Conservation (phyloP, 495 filamentous ascomycete species). For the Lasiosphaeris hirsuta region DNA sequence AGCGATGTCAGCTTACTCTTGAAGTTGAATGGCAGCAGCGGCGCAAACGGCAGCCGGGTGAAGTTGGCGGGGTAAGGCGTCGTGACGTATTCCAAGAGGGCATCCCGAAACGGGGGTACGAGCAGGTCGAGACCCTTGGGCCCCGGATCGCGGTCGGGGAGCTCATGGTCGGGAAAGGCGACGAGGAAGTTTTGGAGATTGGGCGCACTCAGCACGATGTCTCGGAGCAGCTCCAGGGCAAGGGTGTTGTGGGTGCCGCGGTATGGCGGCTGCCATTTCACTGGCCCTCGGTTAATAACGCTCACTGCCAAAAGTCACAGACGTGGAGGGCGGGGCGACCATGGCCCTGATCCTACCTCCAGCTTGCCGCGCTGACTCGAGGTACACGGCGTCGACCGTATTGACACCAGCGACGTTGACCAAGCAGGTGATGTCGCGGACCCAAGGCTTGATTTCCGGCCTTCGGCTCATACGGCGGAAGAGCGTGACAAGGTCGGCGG, state of each 20-base stretch:
- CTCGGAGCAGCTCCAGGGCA: constrained; percentile 22
- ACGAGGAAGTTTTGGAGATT: constrained; percentile 27
- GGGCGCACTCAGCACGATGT: constrained; percentile 20
- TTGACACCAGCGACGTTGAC: constrained; percentile 21
- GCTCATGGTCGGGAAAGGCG: constrained; percentile 28
- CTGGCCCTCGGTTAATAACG: constrained; percentile 20
- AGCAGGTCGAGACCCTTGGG: constrained; percentile 11
- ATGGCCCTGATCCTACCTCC: constrained; percentile 21
- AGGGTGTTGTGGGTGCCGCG: constrained; percentile 8
- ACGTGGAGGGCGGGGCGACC: constrained; percentile 1
- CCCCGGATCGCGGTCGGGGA: constrained; percentile 1
- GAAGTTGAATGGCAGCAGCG: constrained; percentile 17
- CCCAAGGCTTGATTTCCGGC: constrained; percentile 27
- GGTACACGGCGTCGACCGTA: constrained; percentile 15
- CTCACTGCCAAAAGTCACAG: not conserved
- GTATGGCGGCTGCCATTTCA: constrained; percentile 12
- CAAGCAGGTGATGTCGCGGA: constrained; percentile 29
- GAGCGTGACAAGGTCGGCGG: constrained; percentile 21
- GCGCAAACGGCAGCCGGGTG: constrained; percentile 9
- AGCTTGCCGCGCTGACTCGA: constrained; percentile 22
- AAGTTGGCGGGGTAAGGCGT: not conserved
- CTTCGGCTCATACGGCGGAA: constrained; percentile 16
- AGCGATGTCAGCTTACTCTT: constrained; percentile 21
- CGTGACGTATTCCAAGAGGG: constrained; percentile 16
- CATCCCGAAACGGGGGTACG: constrained; percentile 8